Conservation (phyloP, 139 green algal species). For the Medakamo hakoo region DNA sequence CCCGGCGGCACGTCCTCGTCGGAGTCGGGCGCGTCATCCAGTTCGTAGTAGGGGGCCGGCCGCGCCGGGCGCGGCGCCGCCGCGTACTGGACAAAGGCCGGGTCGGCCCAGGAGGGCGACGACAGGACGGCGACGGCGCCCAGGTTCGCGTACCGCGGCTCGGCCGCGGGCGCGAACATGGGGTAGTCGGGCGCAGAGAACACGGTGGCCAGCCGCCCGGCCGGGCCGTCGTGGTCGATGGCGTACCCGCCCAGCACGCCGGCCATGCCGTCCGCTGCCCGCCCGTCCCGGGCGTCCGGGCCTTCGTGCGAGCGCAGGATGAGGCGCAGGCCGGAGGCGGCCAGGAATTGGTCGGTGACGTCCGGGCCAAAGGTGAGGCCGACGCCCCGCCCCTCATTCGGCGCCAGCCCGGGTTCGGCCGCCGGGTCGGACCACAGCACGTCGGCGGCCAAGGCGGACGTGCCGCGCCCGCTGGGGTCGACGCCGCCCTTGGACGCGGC, state of each 20-base stretch:
- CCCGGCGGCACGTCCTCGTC: slow-evolving; percentile 22
- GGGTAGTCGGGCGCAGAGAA: slow-evolving; percentile 91
- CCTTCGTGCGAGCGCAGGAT: slow-evolving; percentile 74
- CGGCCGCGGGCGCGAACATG: slow-evolving; percentile 30
- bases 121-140: slow-evolving; percentile 50
- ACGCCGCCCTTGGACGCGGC: slow-evolving; percentile 49
- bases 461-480: slow-evolving; percentile 52
- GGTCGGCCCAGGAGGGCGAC: slow-evolving; percentile 27
- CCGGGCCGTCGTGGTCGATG: slow-evolving; percentile 62
- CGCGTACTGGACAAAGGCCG: slow-evolving; percentile 35
- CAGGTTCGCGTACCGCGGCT: slow-evolving; percentile 41
- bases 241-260: slow-evolving; percentile 56
- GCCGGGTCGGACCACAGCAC: slow-evolving; percentile 86
- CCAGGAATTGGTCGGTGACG: slow-evolving; percentile 56
- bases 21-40: slow-evolving; percentile 18
- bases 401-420: slow-evolving; percentile 34
- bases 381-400: slow-evolving; percentile 67
- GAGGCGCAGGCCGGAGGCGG: slow-evolving; percentile 34
- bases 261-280: slow-evolving; percentile 48
- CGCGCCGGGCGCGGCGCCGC: slow-evolving; percentile 16
- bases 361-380: slow-evolving; percentile 84
- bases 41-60: slow-evolving; percentile 21
- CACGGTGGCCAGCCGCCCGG: slow-evolving; percentile 63
- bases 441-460: slow-evolving; percentile 48
- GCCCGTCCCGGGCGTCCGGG: slow-evolving; percentile 69